Percentiles rank a stretch among this genome's conserved stretches.
These are phyloP conservation scores for Malassezia pachydermatis DNA, from an alignment of 1,284 basidiomycete species.

Conservation along the genomic window DNA sequence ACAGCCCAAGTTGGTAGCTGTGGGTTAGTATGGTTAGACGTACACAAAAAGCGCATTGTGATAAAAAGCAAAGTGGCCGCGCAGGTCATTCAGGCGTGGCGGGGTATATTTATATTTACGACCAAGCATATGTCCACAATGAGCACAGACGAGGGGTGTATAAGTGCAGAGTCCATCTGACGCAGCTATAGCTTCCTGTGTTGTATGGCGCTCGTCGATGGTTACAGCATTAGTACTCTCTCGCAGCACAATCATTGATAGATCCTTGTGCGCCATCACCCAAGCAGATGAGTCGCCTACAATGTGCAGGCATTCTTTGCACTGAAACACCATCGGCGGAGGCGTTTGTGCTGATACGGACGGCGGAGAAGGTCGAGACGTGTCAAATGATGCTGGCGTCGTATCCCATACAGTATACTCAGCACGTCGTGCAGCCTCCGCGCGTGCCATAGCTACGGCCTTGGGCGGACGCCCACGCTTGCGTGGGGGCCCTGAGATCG, in stretches of 20 bases:
- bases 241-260: conserved; percentile 28
- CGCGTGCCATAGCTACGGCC: background rate
- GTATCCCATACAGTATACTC: background rate
- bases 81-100: conserved; percentile 20
- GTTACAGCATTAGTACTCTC: conserved; percentile 21
- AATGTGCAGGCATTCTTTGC: conserved; percentile 21
- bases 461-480: conserved; percentile 12
- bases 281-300: conserved; percentile 27
- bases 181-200: conserved; percentile 18
- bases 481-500: background rate
- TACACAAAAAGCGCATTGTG: conserved; percentile 19
- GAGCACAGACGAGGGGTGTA: conserved; percentile 19
- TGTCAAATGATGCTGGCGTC: conserved; percentile 5
- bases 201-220: conserved; percentile 5
- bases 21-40: too few species aligned
- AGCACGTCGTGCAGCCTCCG: background rate
- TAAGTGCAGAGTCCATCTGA: conserved; percentile 26
- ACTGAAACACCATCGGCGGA: conserved; percentile 28
- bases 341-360: background rate
- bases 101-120: conserved; percentile 28
- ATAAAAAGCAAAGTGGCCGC: conserved; percentile 23
- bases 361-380: background rate
- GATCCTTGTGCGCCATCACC: conserved; percentile 23
- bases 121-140: conserved; percentile 20
- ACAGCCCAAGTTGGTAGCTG: too few species aligned